These are phyloP conservation scores for Ganoderma sinense DNA, from an alignment of 1,284 basidiomycete genomes.

Conservation along the genomic window DNA sequence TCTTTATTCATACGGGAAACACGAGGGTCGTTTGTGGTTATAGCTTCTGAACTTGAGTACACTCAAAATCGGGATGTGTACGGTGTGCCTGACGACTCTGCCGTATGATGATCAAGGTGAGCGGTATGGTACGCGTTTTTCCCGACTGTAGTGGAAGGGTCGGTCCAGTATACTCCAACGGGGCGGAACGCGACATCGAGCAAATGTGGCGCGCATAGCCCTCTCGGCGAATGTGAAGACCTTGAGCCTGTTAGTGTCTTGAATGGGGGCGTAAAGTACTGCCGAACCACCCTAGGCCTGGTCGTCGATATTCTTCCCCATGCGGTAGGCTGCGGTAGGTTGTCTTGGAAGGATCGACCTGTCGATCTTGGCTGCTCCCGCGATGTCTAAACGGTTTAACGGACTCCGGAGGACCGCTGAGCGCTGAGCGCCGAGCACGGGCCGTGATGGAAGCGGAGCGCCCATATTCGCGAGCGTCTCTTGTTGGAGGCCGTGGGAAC, in stretches of 20 bases:
- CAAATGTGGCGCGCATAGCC: neutral
- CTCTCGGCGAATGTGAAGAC: neutral
- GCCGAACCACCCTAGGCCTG: neutral
- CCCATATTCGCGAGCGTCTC: constrained; percentile 8
- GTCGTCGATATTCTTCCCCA: constrained; percentile 1
- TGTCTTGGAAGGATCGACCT: constrained; percentile 5
- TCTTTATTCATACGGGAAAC: neutral
- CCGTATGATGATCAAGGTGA: constrained; percentile 14
- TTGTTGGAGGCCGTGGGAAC: neutral
- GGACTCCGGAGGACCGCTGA: too few relatives aligned
- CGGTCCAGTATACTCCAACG: neutral
- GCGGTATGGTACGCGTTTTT: constrained; percentile 1
- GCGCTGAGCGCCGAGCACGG: constrained; percentile 1
- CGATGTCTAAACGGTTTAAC: constrained; percentile 1
- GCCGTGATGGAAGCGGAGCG: constrained; percentile 1
- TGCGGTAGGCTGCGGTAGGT: constrained; percentile 9
- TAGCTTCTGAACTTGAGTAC: neutral
- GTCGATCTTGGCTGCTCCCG: constrained; percentile 14
- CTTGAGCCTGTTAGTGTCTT: neutral
- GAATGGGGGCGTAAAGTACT: neutral
- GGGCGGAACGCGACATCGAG: neutral
- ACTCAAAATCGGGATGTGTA: neutral
- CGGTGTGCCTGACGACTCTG: neutral
- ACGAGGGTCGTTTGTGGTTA: neutral
- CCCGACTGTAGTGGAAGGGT: neutral